Evolutionary conservation across 495 filamentous ascomycete genomes (phyloP).

Genomic region (Usnea hakonensis): DNA sequence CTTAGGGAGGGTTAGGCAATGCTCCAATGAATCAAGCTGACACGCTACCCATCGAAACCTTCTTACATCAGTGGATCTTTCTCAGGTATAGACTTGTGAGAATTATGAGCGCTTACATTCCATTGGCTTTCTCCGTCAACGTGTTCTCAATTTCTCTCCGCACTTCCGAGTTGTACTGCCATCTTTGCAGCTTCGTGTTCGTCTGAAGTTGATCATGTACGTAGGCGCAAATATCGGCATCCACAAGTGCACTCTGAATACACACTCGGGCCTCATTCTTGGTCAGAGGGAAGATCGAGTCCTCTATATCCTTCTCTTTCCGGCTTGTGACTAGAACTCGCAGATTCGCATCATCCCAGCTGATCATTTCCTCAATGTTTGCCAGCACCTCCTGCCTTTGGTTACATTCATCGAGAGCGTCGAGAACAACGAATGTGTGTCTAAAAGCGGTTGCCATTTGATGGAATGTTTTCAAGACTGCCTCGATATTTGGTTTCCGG

Average conservation of each 20-base stretch:
- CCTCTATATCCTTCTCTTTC: slow-evolving; percentile 27
- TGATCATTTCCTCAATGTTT: slow-evolving; percentile 22
- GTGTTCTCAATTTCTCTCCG: slow-evolving; percentile 17
- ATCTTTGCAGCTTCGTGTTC: slow-evolving; percentile 13
- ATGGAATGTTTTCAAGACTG: not conserved
- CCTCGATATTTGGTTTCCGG: slow-evolving; percentile 11
- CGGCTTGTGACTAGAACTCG: slow-evolving; percentile 28
- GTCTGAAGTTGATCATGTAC: slow-evolving; percentile 15
- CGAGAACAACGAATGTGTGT: slow-evolving; percentile 22
- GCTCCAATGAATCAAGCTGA: slow-evolving; percentile 33
- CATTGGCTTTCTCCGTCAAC: slow-evolving; percentile 27
- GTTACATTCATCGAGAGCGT: slow-evolving; percentile 30
- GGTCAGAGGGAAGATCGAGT: not conserved
- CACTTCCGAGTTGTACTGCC: slow-evolving; percentile 19
- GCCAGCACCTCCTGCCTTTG: slow-evolving; percentile 22
- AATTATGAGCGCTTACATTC: slow-evolving; percentile 30
- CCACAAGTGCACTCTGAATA: slow-evolving; percentile 16
- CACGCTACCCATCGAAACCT: slow-evolving; percentile 41
- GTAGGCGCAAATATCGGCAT: slow-evolving; percentile 27
- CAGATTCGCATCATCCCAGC: slow-evolving; percentile 19
- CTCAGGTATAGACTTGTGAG: slow-evolving; percentile 8
- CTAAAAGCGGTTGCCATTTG: not conserved
- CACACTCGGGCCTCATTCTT: not conserved
- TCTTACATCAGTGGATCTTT: slow-evolving; percentile 3
- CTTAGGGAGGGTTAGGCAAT: slow-evolving; percentile 22